These are phyloP conservation scores for Linum trigynum DNA, from an alignment of 345 rosid genomes.

Conservation along the genomic window DNA sequence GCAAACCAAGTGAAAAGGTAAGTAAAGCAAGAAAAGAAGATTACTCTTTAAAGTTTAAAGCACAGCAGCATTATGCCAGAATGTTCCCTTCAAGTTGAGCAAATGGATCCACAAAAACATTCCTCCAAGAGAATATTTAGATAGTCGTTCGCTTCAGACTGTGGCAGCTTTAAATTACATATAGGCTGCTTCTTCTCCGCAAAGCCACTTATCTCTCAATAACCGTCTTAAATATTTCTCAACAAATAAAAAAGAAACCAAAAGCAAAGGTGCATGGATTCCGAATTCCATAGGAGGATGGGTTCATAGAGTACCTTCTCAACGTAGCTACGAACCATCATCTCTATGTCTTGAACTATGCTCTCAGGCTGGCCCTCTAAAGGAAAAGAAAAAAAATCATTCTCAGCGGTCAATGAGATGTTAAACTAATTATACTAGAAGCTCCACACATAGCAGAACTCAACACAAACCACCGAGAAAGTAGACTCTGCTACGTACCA, in stretches of 20 bases:
- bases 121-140: no score
- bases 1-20: conserved; percentile 13
- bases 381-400: conserved; percentile 11
- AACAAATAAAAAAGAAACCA: neutral
- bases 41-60: no score
- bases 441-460: conserved; percentile 2
- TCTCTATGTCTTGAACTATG: conserved; percentile 74
- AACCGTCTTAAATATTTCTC: no score
- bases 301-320: conserved; percentile 50
- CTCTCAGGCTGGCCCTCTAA: conserved; percentile 95
- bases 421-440: neutral
- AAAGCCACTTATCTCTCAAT: no score
- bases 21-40: conserved; percentile 4
- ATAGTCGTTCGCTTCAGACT: no score
- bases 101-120: no score
- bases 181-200: no score
- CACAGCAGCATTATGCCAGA: no score
- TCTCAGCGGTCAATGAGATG: conserved; percentile 4
- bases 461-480: neutral
- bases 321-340: conserved; percentile 83
- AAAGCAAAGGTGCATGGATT: neutral
- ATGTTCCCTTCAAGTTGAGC: no score
- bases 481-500: conserved; percentile 34
- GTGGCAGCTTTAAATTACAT: no score
- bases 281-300: neutral